Percentiles rank a stretch among this genome's conserved stretches.
These are phyloP conservation scores for Neurospora sp. DNA, from an alignment of 495 filamentous ascomycete species.

Conservation along the genomic window DNA sequence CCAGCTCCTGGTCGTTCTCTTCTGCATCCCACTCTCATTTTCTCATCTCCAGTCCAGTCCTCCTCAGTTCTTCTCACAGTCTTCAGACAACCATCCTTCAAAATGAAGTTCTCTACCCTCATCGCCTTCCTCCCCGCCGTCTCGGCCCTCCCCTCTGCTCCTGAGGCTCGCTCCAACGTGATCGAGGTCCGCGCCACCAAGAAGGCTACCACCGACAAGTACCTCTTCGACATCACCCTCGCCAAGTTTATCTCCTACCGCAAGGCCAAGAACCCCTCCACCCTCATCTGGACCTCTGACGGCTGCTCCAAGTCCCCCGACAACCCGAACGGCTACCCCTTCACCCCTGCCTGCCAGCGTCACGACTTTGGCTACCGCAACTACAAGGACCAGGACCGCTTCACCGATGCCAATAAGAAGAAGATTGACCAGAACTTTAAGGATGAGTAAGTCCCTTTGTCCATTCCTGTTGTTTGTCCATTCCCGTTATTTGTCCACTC, in stretches of 20 bases:
- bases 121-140: conserved; percentile 11
- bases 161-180: neutral
- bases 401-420: conserved; percentile 21
- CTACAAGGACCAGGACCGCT: conserved; percentile 29
- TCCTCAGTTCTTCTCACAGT: neutral
- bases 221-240: conserved; percentile 25
- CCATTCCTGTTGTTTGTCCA: neutral
- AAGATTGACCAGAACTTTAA: conserved; percentile 34
- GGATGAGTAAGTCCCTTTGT: conserved; percentile 16
- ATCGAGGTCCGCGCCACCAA: conserved; percentile 1
- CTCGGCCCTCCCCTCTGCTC: conserved; percentile 12
- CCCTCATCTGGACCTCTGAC: conserved; percentile 31
- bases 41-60: conserved; percentile 1
- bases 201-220: conserved; percentile 22
- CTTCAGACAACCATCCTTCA: conserved; percentile 4
- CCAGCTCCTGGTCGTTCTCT: neutral
- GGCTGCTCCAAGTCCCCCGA: conserved; percentile 33
- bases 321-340: conserved; percentile 34
- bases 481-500: neutral
- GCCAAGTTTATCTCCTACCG: conserved; percentile 19
- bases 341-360: conserved; percentile 28
- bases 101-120: conserved; percentile 20
- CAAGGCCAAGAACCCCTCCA: conserved; percentile 17
- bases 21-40: neutral
- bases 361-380: conserved; percentile 43